Evolutionary conservation across 352 stramenopile genomes (phyloP).

Genomic region (Phytopythium mirpurense): DNA sequence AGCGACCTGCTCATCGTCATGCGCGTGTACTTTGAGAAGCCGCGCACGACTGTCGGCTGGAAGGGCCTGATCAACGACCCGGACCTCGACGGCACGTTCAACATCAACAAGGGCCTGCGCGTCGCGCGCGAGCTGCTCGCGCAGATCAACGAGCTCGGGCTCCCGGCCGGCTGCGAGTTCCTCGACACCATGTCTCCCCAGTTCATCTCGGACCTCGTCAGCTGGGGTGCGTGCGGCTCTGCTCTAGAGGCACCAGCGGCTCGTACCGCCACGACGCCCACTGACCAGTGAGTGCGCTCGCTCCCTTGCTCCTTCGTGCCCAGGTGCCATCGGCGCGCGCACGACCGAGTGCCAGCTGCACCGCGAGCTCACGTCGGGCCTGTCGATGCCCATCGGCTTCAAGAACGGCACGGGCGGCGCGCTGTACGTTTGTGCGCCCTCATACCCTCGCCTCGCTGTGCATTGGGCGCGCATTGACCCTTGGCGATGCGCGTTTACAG

Average conservation of each 20-base stretch:
- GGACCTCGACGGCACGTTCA: slow-evolving; percentile 86
- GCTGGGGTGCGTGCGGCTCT: slow-evolving; percentile 48
- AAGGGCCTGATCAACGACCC: slow-evolving; percentile 91
- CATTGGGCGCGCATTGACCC: background rate
- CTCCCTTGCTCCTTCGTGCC: background rate
- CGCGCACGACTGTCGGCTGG: slow-evolving; percentile 86
- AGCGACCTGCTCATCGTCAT: slow-evolving; percentile 88
- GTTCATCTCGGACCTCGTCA: slow-evolving; percentile 88
- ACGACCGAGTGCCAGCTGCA: slow-evolving; percentile 89
- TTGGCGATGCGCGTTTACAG: slow-evolving; percentile 8
- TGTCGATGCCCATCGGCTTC: slow-evolving; percentile 90
- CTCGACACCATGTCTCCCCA: slow-evolving; percentile 89
- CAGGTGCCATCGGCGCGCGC: slow-evolving; percentile 74
- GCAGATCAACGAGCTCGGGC: slow-evolving; percentile 82
- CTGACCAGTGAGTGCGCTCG: no score
- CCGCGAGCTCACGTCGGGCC: slow-evolving; percentile 83
- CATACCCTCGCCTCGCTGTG: background rate
- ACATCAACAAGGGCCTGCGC: slow-evolving; percentile 89
- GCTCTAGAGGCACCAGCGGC: no score
- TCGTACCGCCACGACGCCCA: no score
- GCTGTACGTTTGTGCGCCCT: slow-evolving; percentile 23
- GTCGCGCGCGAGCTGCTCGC: slow-evolving; percentile 78
- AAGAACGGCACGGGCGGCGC: slow-evolving; percentile 89
- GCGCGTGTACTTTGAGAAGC: slow-evolving; percentile 91
- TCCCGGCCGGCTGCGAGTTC: slow-evolving; percentile 85